Evolutionary conservation across 345 rosid species (phyloP).

Genomic region (Eucalyptus pumila): DNA sequence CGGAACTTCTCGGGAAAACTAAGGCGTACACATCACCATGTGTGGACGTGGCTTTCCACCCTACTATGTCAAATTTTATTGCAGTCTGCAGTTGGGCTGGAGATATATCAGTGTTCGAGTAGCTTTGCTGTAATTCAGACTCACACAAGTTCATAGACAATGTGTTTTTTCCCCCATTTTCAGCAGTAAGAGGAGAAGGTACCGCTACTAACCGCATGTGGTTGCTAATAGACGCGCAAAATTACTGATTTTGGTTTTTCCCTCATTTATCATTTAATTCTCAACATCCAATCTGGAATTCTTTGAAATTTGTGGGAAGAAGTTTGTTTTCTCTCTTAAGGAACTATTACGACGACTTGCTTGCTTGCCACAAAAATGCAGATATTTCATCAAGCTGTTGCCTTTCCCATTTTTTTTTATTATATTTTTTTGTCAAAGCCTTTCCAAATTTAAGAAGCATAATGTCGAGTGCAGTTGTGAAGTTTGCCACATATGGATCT

Average conservation of each 20-base stretch:
- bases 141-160: background rate
- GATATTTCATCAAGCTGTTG: background rate
- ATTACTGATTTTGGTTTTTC: background rate
- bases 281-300: background rate
- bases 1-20: conserved; percentile 37
- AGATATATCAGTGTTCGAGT: conserved; percentile 34
- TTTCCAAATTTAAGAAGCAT: background rate
- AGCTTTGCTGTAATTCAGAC: background rate
- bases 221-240: background rate
- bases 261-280: conserved; percentile 4
- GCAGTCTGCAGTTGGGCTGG: conserved; percentile 84
- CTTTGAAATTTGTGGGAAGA: background rate
- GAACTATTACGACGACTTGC: background rate
- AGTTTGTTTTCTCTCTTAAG: background rate
- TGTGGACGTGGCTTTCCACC: conserved; percentile 57
- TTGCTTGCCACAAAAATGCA: background rate
- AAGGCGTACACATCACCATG: conserved; percentile 65
- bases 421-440: background rate
- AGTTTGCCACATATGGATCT: background rate
- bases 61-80: conserved; percentile 38
- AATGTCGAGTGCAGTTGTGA: background rate
- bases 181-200: background rate
- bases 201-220: background rate
- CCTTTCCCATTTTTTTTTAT: background rate
- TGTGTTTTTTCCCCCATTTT: background rate